Evolutionary conservation across 169 alveolate species (phyloP).

Genomic region (Eimeria acervulina): DNA sequence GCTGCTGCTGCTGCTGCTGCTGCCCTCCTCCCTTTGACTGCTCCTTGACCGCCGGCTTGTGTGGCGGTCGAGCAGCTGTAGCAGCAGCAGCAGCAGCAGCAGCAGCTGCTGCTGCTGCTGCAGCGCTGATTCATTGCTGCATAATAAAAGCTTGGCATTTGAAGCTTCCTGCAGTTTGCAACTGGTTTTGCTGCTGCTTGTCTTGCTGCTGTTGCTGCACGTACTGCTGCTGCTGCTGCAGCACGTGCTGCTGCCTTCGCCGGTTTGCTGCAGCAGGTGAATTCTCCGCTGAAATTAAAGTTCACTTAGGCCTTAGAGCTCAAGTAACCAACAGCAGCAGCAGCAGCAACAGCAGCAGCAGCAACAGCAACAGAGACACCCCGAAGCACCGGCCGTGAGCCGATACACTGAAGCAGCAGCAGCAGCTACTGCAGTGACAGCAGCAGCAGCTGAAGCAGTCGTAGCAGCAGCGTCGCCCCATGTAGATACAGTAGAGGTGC

Average conservation of each 20-base stretch:
- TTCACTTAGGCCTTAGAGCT: not conserved
- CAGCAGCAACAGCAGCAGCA: slow-evolving; percentile 56
- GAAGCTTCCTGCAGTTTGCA: not conserved
- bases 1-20: not conserved
- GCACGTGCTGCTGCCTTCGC: not conserved
- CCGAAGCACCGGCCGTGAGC: not conserved
- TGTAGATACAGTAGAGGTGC: not conserved
- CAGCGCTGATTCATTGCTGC: not conserved
- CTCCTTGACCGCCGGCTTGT: not conserved
- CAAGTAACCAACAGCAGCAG: not conserved
- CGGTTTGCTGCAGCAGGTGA: not conserved
- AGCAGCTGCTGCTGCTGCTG: not conserved
- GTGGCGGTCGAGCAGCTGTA: not conserved
- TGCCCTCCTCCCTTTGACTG: not conserved
- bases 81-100: slow-evolving; percentile 7
- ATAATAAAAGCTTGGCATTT: not conserved
- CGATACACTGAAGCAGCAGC: slow-evolving; percentile 46
- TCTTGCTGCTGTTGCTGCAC: not conserved
- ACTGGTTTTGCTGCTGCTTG: not conserved
- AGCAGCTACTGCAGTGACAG: not conserved
- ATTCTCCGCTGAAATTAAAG: not conserved
- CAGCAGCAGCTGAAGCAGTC: not conserved
- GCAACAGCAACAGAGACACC: slow-evolving; percentile 41
- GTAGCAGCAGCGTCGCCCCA: not conserved
- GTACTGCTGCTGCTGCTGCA: not conserved